Percentiles rank a stretch among this genome's conserved stretches.
Evolutionary conservation across 164 flowering plant genomes (phyloP).

Genomic region (Annona squamosa): DNA sequence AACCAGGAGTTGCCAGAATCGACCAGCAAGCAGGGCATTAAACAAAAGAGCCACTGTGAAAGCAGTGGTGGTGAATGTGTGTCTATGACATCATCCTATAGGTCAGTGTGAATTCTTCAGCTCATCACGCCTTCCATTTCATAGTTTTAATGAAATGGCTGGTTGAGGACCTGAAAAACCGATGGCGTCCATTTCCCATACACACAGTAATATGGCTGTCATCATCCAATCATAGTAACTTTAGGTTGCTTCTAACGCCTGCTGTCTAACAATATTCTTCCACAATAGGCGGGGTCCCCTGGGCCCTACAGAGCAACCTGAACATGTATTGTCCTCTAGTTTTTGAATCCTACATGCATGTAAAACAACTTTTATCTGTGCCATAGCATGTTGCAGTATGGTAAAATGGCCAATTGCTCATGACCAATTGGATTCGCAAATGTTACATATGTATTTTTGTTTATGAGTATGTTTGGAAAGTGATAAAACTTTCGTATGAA

Average conservation of each 20-base stretch:
- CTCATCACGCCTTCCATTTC: background rate
- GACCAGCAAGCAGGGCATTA: constrained; percentile 9
- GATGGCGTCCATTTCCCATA: background rate
- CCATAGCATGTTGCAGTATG: too few relatives aligned
- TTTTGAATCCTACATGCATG: too few relatives aligned
- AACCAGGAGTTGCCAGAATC: constrained; percentile 17
- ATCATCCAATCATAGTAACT: background rate
- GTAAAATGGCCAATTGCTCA: too few relatives aligned
- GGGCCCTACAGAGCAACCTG: background rate
- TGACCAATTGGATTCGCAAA: too few relatives aligned
- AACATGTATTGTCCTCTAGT: background rate
- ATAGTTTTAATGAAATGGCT: background rate
- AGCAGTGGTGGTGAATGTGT: constrained; percentile 2
- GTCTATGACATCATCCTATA: background rate
- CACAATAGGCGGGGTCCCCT: background rate
- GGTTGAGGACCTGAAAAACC: background rate
- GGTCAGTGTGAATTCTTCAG: background rate
- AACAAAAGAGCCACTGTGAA: constrained; percentile 4
- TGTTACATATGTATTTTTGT: too few relatives aligned
- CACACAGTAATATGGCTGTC: background rate
- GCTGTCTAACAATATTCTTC: background rate
- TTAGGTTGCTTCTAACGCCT: background rate
- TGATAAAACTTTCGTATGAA: too few relatives aligned
- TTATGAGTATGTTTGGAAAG: too few relatives aligned
- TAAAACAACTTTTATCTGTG: too few relatives aligned